A percentile compares a stretch with the other conserved stretches of the same genome.
Evolutionary conservation across 352 stramenopile species (phyloP).

Genomic region (Phytophthora palmivora): DNA sequence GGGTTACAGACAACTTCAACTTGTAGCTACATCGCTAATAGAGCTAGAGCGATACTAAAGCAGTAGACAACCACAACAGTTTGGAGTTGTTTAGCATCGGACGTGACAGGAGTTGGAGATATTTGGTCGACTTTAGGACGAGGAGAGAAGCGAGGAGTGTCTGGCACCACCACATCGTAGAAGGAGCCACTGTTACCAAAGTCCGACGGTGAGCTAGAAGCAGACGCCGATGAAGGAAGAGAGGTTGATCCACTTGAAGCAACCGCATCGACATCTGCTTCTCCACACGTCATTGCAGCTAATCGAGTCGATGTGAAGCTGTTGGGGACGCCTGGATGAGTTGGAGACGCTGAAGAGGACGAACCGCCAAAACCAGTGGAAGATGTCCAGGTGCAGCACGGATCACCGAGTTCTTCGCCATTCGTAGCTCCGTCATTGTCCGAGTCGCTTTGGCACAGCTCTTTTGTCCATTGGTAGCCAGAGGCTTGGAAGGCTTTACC

Average conservation of each 20-base stretch:
- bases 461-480: slow-evolving; percentile 55
- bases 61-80: slow-evolving; percentile 10
- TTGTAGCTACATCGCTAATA: slow-evolving; percentile 23
- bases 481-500: slow-evolving; percentile 57
- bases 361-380: slow-evolving; percentile 16
- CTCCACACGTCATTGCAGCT: slow-evolving; percentile 42
- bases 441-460: slow-evolving; percentile 69
- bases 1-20: slow-evolving; percentile 25
- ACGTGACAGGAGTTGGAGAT: slow-evolving; percentile 12
- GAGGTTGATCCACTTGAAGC: slow-evolving; percentile 14
- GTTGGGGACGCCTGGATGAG: slow-evolving; percentile 49
- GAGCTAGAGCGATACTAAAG: slow-evolving; percentile 17
- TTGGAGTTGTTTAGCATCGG: slow-evolving; percentile 8
- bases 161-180: slow-evolving; percentile 12
- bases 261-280: slow-evolving; percentile 23
- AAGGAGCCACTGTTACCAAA: slow-evolving; percentile 22
- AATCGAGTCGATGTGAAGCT: slow-evolving; percentile 48
- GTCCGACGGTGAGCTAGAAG: slow-evolving; percentile 13
- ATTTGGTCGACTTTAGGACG: slow-evolving; percentile 26
- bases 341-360: slow-evolving; percentile 19
- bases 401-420: slow-evolving; percentile 89
- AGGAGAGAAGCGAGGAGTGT: slow-evolving; percentile 21
- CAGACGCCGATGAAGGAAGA: slow-evolving; percentile 13
- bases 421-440: slow-evolving; percentile 88
- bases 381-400: slow-evolving; percentile 76